Conservation (phyloP, 768 basidiomycete genomes). For the Auricularia sp. region DNA sequence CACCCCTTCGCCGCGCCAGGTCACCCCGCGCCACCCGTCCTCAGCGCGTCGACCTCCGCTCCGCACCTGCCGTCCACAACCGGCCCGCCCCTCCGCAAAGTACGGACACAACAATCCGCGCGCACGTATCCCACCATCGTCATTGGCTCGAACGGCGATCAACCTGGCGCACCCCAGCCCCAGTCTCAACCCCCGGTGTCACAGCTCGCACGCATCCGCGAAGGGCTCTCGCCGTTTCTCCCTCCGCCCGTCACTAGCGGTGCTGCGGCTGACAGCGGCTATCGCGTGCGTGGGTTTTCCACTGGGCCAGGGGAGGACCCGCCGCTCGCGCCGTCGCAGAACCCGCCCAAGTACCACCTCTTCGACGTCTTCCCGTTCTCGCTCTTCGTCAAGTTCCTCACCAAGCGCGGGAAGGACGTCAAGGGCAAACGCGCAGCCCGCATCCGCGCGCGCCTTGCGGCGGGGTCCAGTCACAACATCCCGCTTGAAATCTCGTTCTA, state of each 20-base stretch:
- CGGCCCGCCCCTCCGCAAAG: constrained; percentile 1
- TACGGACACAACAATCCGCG: neutral
- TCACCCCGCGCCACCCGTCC: neutral
- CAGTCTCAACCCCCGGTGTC: neutral
- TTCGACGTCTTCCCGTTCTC: constrained; percentile 67
- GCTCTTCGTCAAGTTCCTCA: constrained; percentile 37
- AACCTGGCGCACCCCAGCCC: neutral
- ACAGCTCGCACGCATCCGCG: neutral
- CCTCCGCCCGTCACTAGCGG: no score
- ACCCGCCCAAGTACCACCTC: constrained; percentile 48
- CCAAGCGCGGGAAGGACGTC: constrained; percentile 37
- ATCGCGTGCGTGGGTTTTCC: neutral
- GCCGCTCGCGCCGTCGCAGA: constrained; percentile 40
- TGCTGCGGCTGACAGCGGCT: neutral
- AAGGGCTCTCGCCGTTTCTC: no score
- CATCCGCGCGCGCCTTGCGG: constrained; percentile 39
- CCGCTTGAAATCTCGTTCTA: constrained; percentile 64
- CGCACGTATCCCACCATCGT: neutral
- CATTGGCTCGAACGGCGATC: neutral
- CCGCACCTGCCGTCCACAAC: neutral
- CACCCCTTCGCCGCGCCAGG: neutral
- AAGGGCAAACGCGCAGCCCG: constrained; percentile 55
- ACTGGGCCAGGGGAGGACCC: constrained; percentile 33
- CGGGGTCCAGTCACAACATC: constrained; percentile 43
- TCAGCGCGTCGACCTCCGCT: neutral